These are phyloP conservation scores for Talaromyces sp. DNA, from an alignment of 2,329 filamentous ascomycete genomes.

Conservation along the genomic window DNA sequence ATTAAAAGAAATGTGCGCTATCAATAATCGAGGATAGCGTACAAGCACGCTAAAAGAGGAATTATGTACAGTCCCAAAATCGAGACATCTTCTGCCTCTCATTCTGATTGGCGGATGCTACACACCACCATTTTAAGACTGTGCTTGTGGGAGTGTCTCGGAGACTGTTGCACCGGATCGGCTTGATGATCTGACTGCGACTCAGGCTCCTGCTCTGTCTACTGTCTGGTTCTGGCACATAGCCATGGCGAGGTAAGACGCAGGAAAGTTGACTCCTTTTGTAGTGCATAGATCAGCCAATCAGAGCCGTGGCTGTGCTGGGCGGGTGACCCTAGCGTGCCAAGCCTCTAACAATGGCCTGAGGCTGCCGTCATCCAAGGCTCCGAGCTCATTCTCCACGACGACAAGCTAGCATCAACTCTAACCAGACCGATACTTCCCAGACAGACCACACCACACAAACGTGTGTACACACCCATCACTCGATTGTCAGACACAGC, in stretches of 20 bases:
- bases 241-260: not conserved
- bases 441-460: not conserved
- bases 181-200: not conserved
- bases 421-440: not conserved
- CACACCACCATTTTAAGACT: slow-evolving; percentile 9
- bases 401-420: not conserved
- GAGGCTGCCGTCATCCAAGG: not conserved
- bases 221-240: not conserved
- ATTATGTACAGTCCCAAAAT: slow-evolving; percentile 8
- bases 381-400: not conserved
- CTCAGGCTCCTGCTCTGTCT: not conserved
- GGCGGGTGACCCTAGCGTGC: not conserved
- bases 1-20: not conserved
- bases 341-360: not conserved
- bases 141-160: not conserved
- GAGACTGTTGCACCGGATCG: not conserved
- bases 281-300: not conserved
- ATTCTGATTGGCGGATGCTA: slow-evolving; percentile 8
- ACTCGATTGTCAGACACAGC: not conserved
- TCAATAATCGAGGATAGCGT: slow-evolving; percentile 1
- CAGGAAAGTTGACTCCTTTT: not conserved
- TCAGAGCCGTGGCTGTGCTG: slow-evolving; percentile 7
- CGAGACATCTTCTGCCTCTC: slow-evolving; percentile 1
- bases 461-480: not conserved
- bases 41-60: not conserved